phyloP scores from a whole-genome alignment of 163 green algal species.

The Smithsoniella earleae region DNA sequence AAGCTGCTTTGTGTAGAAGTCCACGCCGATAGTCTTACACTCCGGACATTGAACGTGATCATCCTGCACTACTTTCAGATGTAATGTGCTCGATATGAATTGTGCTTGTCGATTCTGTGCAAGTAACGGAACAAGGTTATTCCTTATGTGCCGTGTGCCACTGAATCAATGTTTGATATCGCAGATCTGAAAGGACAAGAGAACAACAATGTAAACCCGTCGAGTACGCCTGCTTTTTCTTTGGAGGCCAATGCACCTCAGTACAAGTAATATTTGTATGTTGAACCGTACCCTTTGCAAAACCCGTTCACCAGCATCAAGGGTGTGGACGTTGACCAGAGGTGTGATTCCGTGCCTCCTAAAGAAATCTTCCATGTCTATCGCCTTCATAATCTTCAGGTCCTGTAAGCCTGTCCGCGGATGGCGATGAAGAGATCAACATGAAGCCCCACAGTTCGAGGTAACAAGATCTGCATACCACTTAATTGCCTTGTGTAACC shows the following conservation, averaged over 20 bases:
- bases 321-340: neutral
- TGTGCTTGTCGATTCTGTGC: neutral
- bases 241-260: too few species aligned
- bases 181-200: constrained; percentile 28
- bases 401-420: neutral
- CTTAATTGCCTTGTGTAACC: neutral
- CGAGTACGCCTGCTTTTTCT: constrained; percentile 25
- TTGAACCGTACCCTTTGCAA: constrained; percentile 21
- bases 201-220: neutral
- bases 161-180: constrained; percentile 26
- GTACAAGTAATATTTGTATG: too few species aligned
- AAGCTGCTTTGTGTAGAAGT: constrained; percentile 92
- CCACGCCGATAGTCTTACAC: constrained; percentile 62
- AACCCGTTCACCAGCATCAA: constrained; percentile 6
- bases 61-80: constrained; percentile 29
- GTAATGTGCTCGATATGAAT: too few species aligned
- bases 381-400: neutral
- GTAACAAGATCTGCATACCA: constrained; percentile 1
- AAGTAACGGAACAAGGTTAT: neutral
- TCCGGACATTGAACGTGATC: constrained; percentile 69
- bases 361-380: constrained; percentile 28
- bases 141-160: constrained; percentile 27
- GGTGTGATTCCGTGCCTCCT: constrained; percentile 14
- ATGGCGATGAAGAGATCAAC: too few species aligned
- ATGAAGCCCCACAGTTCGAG: too few species aligned